These are phyloP conservation scores for Solanum phureja DNA, from an alignment of 257 asterid species.

Conservation along the genomic window DNA sequence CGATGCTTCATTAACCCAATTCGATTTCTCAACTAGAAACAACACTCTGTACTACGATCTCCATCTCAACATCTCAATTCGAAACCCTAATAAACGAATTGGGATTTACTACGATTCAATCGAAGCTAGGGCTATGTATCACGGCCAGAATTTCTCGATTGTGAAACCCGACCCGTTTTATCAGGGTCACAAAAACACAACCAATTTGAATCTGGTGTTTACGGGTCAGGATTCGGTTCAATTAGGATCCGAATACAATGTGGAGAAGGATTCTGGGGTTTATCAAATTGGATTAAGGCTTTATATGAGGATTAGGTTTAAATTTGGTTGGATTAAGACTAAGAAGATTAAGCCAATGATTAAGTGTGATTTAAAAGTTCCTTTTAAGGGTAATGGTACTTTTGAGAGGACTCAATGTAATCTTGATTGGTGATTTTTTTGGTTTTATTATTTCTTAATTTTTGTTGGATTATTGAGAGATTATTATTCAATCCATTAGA, in stretches of 20 bases:
- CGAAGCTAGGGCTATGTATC: constrained; percentile 56
- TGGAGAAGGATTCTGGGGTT: constrained; percentile 13
- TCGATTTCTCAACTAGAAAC: constrained; percentile 33
- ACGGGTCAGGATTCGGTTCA: constrained; percentile 20
- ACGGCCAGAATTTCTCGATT: constrained; percentile 34
- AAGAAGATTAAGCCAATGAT: constrained; percentile 53
- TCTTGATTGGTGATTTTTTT: constrained; percentile 54
- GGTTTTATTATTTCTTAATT: background rate
- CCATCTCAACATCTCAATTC: constrained; percentile 47
- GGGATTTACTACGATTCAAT: constrained; percentile 74
- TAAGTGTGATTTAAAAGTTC: constrained; percentile 55
- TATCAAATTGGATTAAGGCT: constrained; percentile 49
- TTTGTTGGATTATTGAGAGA: background rate
- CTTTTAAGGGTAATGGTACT: constrained; percentile 33
- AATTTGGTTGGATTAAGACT: constrained; percentile 35
- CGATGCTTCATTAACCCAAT: constrained; percentile 50
- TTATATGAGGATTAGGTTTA: constrained; percentile 32
- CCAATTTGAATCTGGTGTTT: constrained; percentile 21
- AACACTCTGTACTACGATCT: constrained; percentile 54
- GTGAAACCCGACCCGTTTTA: constrained; percentile 29
- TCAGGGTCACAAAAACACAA: constrained; percentile 54
- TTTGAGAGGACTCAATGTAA: constrained; percentile 40
- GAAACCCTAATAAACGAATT: constrained; percentile 79
- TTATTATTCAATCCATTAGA: background rate
- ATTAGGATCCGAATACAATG: constrained; percentile 29